These are phyloP conservation scores for Eucalyptus shirleyi DNA, from an alignment of 345 rosid species.

Conservation along the genomic window DNA sequence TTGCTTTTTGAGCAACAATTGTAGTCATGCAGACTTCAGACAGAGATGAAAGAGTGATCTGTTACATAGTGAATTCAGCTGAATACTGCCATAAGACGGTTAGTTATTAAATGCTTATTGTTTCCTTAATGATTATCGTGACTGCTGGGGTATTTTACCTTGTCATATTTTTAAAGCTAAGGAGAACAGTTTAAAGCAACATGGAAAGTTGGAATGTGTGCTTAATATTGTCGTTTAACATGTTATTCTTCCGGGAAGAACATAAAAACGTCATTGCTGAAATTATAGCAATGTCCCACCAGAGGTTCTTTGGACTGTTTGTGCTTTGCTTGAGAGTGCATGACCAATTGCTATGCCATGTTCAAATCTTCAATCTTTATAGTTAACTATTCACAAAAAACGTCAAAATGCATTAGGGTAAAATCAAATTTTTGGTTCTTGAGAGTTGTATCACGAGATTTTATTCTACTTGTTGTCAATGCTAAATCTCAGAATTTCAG, in stretches of 20 bases:
- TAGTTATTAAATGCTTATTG: slow-evolving; percentile 3
- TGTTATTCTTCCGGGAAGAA: neutral
- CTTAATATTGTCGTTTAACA: neutral
- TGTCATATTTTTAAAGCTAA: neutral
- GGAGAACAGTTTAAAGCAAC: neutral
- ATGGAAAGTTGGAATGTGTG: neutral
- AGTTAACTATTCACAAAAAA: neutral
- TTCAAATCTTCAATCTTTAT: neutral
- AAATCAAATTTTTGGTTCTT: neutral
- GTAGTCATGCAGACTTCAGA: slow-evolving; percentile 61
- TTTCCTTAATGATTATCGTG: neutral
- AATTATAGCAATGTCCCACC: neutral
- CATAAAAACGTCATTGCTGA: neutral
- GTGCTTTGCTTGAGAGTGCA: neutral
- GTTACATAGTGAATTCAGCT: slow-evolving; percentile 91
- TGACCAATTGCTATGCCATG: neutral
- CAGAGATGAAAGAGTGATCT: slow-evolving; percentile 86
- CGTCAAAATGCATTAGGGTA: neutral
- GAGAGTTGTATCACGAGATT: neutral
- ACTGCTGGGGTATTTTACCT: neutral
- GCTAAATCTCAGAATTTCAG: neutral
- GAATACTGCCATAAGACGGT: slow-evolving; percentile 96
- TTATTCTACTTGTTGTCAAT: neutral
- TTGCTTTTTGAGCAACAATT: neutral
- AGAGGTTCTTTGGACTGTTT: neutral